Evolutionary conservation across 495 filamentous ascomycete genomes (phyloP).

Genomic region (Zalerion maritima): DNA sequence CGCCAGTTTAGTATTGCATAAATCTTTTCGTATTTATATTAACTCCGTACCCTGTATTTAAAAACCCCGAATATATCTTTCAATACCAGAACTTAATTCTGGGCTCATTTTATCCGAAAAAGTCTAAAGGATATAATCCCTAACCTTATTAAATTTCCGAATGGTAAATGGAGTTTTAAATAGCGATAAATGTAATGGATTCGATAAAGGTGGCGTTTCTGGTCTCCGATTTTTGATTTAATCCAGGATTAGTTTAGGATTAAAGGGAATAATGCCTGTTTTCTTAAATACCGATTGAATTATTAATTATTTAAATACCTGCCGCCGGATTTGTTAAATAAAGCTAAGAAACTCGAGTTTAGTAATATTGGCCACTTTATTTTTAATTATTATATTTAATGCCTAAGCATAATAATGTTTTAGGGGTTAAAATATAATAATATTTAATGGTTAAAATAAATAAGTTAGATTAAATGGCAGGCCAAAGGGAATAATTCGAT

Average conservation of each 20-base stretch:
- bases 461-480: constrained; percentile 1
- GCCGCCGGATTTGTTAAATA: neutral
- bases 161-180: too few relatives aligned
- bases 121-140: too few relatives aligned
- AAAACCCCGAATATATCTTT: neutral
- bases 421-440: constrained; percentile 1
- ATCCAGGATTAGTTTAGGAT: too few relatives aligned
- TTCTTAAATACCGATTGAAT: constrained; percentile 1
- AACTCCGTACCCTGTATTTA: neutral
- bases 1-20: too few relatives aligned
- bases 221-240: too few relatives aligned
- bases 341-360: constrained; percentile 1
- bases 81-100: too few relatives aligned
- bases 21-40: too few relatives aligned
- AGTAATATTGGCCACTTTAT: neutral
- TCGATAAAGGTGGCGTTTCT: too few relatives aligned
- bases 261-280: neutral
- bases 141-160: too few relatives aligned
- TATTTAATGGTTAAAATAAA: constrained; percentile 1
- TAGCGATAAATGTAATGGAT: too few relatives aligned
- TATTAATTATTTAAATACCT: neutral
- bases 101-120: too few relatives aligned
- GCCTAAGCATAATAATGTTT: constrained; percentile 3
- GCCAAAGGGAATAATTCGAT: constrained; percentile 2
- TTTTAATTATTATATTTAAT: neutral